Evolutionary conservation across 2,329 filamentous ascomycete genomes (phyloP).

Genomic region (Aphanocladium album): DNA sequence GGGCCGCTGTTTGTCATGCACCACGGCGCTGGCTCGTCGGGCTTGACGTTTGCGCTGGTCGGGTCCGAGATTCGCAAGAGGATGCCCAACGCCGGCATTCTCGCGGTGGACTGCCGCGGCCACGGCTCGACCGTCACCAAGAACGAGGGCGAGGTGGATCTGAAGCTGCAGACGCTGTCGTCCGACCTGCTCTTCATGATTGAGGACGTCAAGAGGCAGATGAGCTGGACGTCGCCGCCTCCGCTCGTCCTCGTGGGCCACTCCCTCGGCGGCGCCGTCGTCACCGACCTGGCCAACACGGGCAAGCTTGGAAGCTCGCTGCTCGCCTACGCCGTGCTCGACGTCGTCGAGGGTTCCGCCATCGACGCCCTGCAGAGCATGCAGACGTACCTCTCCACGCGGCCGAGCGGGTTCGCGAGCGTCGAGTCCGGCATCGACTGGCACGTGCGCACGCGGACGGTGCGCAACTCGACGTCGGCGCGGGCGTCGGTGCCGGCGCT

Average conservation of each 20-base stretch:
- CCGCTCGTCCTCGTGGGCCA: conserved; percentile 82
- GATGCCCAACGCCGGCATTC: conserved; percentile 73
- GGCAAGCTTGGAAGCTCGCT: conserved; percentile 61
- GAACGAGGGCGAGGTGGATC: conserved; percentile 45
- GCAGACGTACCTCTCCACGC: conserved; percentile 81
- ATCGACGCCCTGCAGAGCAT: conserved; percentile 94
- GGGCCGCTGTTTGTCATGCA: conserved; percentile 89
- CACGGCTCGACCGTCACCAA: conserved; percentile 68
- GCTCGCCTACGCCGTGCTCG: conserved; percentile 82
- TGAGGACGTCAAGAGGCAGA: conserved; percentile 56
- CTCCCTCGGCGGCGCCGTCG: conserved; percentile 85
- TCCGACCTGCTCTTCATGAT: conserved; percentile 69
- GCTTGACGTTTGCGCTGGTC: conserved; percentile 82
- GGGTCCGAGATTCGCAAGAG: conserved; percentile 70
- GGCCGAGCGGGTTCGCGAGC: conserved; percentile 73
- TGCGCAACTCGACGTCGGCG: conserved; percentile 79
- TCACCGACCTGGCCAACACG: conserved; percentile 73
- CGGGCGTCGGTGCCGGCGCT: conserved; percentile 81
- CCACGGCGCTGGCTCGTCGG: conserved; percentile 91
- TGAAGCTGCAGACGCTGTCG: conserved; percentile 68
- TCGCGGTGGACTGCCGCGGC: conserved; percentile 80
- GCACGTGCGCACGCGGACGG: conserved; percentile 84
- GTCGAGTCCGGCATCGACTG: conserved; percentile 81
- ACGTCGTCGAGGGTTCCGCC: conserved; percentile 93
- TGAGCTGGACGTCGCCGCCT: conserved; percentile 71